Conservation (phyloP, 352 stramenopile genomes). For the Pythium apleroticum region DNA sequence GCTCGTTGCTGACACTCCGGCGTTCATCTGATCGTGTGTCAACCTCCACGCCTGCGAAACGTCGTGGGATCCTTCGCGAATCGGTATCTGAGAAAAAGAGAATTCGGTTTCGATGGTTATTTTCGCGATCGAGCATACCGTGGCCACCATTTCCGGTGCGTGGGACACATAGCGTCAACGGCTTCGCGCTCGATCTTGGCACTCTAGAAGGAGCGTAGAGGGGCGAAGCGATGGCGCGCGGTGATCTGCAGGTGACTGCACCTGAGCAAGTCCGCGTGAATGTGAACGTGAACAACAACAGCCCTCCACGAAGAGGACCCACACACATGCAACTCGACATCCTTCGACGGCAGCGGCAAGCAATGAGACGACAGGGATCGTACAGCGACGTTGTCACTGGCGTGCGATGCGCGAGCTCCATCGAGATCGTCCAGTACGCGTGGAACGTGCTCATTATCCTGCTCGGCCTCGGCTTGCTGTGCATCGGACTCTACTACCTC, state of each 20-base stretch:
- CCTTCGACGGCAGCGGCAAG: constrained; percentile 35
- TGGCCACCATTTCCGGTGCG: constrained; percentile 17
- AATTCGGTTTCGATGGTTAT: constrained; percentile 24
- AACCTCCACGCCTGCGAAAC: background rate
- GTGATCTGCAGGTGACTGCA: background rate
- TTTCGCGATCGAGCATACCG: constrained; percentile 2
- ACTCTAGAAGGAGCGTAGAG: background rate
- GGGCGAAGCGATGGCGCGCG: constrained; percentile 1
- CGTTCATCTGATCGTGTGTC: constrained; percentile 6
- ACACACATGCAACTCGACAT: constrained; percentile 29
- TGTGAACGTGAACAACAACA: constrained; percentile 6
- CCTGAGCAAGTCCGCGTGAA: constrained; percentile 16
- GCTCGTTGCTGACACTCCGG: constrained; percentile 35
- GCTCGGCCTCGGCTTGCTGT: constrained; percentile 45
- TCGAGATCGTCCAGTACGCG: constrained; percentile 51
- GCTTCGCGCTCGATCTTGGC: background rate
- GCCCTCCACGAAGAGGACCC: background rate
- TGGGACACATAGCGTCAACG: constrained; percentile 12
- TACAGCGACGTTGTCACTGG: constrained; percentile 41
- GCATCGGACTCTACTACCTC: constrained; percentile 55
- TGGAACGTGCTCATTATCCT: constrained; percentile 57
- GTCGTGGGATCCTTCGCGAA: background rate
- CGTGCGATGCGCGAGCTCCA: constrained; percentile 28
- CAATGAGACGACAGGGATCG: constrained; percentile 31
- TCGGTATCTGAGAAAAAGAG: constrained; percentile 16